Base-by-base conservation (phyloP, 148 eudicot genomes). In the Drosera capensis region DNA sequence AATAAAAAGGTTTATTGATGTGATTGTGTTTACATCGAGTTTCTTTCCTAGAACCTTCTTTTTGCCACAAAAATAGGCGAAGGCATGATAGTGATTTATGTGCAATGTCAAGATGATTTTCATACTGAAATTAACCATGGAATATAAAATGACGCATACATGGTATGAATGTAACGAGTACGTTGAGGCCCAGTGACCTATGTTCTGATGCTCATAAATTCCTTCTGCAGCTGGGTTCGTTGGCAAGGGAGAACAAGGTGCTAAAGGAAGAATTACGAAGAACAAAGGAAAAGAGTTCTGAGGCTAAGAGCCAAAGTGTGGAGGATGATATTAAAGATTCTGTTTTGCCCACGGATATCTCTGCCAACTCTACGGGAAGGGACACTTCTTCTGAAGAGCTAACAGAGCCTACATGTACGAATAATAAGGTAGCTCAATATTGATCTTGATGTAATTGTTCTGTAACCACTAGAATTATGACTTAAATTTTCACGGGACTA, bases 201-300 rank as follows among this genome's bases (percentile, higher is more conserved):
- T 17, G 25, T 14, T 17, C 38, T 20, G n/a, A 6, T 47, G 23
- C 29, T 39, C 47, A 20, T 58, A 40, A 14, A 40, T 40, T 40
- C 21, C 19, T 45, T 51, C 20, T 56, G 66, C 82, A 90, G 99
- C 37, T 80, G 31, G 59, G 60, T 49, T 62, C 74, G 48, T 64
- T 80, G 52, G 54, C 65, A 7, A 71, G 68, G 59, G 80, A 68
- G 64, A 90, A 85, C 68, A 74, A 57, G 56, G 56, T 70, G 43
- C 48, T 85, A 68, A 56, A 57, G 52, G 77, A 58, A 20, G 82
- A 78, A 69, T 51, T 81, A 41, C 58, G 59, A 24, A 73, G 62
- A 51, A 42, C 29, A 36, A 60, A 66, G 46, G 71, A 57, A 39
- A 41, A 20, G 16, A 37, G 25, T 29, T 46, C 60, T 11, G 51